Evolutionary conservation across 495 filamentous ascomycete genomes (phyloP).

Genomic region (Daldinia concentrica): DNA sequence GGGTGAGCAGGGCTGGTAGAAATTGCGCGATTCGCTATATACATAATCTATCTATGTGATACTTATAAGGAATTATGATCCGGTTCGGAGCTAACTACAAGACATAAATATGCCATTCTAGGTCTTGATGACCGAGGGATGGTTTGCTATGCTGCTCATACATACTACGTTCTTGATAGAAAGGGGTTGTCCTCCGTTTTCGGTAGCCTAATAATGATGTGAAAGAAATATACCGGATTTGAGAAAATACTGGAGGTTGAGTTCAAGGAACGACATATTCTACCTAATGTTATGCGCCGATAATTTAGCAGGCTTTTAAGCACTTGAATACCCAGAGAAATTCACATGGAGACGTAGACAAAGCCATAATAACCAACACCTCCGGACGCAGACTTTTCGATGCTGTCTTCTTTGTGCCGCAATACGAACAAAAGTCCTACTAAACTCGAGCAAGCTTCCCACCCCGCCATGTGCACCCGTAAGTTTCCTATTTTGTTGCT

Average conservation of each 20-base stretch:
- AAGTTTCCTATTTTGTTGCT: background rate
- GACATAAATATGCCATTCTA: background rate
- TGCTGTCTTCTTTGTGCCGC: constrained; percentile 26
- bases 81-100: background rate
- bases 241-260: constrained; percentile 11
- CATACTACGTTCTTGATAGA: background rate
- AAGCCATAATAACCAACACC: constrained; percentile 12
- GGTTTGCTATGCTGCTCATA: background rate
- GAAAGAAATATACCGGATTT: constrained; percentile 28
- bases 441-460: constrained; percentile 10
- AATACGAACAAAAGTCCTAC: constrained; percentile 26
- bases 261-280: background rate
- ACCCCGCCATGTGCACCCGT: background rate
- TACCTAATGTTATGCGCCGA: background rate
- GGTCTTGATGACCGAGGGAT: background rate
- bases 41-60: background rate
- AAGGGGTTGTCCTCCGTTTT: constrained; percentile 21
- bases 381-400: constrained; percentile 21
- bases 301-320: background rate
- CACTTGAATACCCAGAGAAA: background rate
- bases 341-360: constrained; percentile 18
- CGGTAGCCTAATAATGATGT: background rate
- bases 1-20: no score
- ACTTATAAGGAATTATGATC: background rate
- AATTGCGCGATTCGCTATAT: no score